A percentile compares a stretch with the other conserved stretches of the same genome.
phyloP scores from a whole-genome alignment of 371 early-diverging fungal genomes.

The Mucor sp. region DNA sequence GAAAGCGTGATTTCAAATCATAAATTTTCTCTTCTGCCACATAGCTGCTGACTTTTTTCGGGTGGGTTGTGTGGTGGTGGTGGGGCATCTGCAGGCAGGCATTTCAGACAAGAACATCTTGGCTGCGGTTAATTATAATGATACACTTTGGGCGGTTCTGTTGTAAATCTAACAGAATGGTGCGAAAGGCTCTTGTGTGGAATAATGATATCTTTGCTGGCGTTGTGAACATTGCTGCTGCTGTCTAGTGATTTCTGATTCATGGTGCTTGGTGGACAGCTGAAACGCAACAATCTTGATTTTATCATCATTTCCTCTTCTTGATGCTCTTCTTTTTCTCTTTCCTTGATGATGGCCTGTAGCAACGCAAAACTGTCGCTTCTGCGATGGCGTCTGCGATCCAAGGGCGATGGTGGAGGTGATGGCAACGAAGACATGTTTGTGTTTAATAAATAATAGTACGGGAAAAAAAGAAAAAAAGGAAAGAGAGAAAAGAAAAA shows the following conservation, averaged over 20 bases:
- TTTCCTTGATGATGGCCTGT: conserved; percentile 42
- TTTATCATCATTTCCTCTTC: conserved; percentile 34
- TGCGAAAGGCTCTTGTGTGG: conserved; percentile 27
- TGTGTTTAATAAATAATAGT: neutral
- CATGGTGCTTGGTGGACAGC: neutral
- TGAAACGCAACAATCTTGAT: conserved; percentile 8
- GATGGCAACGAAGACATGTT: conserved; percentile 20
- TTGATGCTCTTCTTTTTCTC: conserved; percentile 35
- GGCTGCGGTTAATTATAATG: conserved; percentile 16
- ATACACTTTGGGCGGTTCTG: conserved; percentile 41
- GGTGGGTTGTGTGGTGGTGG: neutral
- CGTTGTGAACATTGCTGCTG: neutral
- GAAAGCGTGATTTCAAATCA: neutral
- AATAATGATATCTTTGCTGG: conserved; percentile 3
- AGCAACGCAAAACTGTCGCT: conserved; percentile 38
- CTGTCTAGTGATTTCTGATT: neutral
- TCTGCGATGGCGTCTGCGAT: conserved; percentile 28
- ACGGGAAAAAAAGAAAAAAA: conserved; percentile 1
- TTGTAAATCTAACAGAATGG: conserved; percentile 41
- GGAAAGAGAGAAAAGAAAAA: conserved; percentile 5
- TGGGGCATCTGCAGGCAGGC: too few species aligned
- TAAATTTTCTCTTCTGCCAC: neutral
- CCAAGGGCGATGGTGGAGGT: conserved; percentile 26
- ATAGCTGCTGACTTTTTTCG: neutral
- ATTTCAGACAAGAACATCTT: neutral